Percentiles rank a stretch among this genome's conserved stretches.
Conservation (phyloP, 2,329 filamentous ascomycete genomes). For the Periconia digitata region DNA sequence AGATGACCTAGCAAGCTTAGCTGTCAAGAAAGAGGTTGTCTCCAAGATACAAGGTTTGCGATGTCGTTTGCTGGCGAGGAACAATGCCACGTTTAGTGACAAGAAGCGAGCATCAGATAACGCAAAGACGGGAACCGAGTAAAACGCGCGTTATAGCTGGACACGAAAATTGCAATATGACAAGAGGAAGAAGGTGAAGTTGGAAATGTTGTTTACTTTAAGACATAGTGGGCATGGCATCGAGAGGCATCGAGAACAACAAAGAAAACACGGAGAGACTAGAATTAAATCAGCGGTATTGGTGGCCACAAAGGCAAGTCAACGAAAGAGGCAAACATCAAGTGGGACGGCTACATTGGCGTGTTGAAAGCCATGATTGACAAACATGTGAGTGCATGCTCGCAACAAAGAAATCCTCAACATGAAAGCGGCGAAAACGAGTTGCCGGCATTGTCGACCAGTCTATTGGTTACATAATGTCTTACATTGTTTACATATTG, state of each 20-base stretch:
- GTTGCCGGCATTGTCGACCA: constrained; percentile 6
- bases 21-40: too few relatives aligned
- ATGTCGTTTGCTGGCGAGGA: too few relatives aligned
- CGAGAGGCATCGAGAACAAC: background rate
- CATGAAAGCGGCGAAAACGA: constrained; percentile 1
- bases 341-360: background rate
- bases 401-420: background rate
- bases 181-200: background rate
- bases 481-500: constrained; percentile 22
- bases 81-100: too few relatives aligned
- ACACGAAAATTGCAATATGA: background rate
- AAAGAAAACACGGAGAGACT: background rate
- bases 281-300: too few relatives aligned
- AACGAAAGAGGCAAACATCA: too few relatives aligned
- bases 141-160: background rate
- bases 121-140: background rate
- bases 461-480: constrained; percentile 9
- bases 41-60: too few relatives aligned
- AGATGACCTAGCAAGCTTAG: too few relatives aligned
- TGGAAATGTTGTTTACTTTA: background rate
- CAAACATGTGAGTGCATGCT: background rate
- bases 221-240: background rate
- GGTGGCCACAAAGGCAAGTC: too few relatives aligned
- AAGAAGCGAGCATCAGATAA: too few relatives aligned
- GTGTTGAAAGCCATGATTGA: background rate